Evolutionary conservation across 2,329 filamentous ascomycete genomes (phyloP), one percentile per base, ranked within the genome.

Genomic region (Nannizziopsis barbatae): DNA sequence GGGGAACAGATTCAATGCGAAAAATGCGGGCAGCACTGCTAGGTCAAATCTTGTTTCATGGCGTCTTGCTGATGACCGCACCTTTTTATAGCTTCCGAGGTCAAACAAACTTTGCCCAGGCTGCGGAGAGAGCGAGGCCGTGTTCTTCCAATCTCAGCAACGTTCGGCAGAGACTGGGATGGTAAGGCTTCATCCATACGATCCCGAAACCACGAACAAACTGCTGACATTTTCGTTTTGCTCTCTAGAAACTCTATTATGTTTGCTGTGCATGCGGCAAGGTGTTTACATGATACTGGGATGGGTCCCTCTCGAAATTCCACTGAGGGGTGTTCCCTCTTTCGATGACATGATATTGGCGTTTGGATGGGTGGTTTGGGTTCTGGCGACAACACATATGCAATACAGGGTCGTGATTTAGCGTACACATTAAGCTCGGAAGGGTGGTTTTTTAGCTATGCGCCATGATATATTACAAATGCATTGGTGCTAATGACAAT

Each of bases 101-200:
- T 83, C 87, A 60, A 86, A 87, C 65, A 87, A 85, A 70, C 76
- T 77, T 52, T 98, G 92, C 71, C 87, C 88, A 45, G 77, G 75
- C 58, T 98, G 93, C 74, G 76, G 78, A 56, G 84, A 92, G 66
- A 80, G 81, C 58, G 89, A 96, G 70, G 88, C 89, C 40, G 93
- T 98, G 52, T 98, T 95, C 72, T 98, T 98, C 74, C 92, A 98
- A 72, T 95, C 89, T 53, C 92, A 98, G 66, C 89, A 96, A 73
- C 84, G 92, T 69, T 95, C 84, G 58, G 86, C 87, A 42, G 89
- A 96, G 68, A 98, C 92, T 39, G 92, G 92, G 72, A 98, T 98
- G 92, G 92, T 96, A 70, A 75, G 84, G 4, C 22, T 27, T 4
- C 22, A 4, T 27, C 22, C 22, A 27, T 27, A 27, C 3, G 22